Percentiles rank a stretch among this genome's conserved stretches.
phyloP scores from a whole-genome alignment of 331 rosid genomes.

The Malus hybrid region DNA sequence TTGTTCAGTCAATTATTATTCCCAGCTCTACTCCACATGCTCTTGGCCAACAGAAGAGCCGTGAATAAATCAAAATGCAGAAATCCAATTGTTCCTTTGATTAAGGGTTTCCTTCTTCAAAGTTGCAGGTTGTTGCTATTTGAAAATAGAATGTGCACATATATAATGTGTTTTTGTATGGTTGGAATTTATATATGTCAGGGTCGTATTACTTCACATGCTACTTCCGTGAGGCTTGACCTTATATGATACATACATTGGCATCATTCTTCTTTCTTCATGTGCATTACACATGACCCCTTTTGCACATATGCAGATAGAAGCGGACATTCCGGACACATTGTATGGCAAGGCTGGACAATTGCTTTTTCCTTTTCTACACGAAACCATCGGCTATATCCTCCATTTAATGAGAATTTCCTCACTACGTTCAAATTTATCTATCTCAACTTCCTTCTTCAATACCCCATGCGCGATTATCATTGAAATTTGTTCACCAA shows the following conservation, averaged over 20 bases:
- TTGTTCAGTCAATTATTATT: constrained; percentile 46
- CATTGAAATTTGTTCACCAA: fast-evolving
- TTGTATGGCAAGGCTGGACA: too few species aligned
- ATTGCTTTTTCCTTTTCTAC: too few species aligned
- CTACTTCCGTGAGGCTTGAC: constrained; percentile 8
- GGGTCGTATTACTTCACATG: constrained; percentile 42
- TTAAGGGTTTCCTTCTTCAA: neutral
- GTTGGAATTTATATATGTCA: constrained; percentile 8
- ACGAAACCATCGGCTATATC: too few species aligned
- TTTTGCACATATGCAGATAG: neutral
- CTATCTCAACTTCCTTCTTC: neutral
- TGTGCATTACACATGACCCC: constrained; percentile 26
- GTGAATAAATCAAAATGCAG: constrained; percentile 49
- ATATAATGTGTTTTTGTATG: constrained; percentile 4
- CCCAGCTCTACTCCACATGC: constrained; percentile 65
- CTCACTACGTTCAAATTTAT: too few species aligned
- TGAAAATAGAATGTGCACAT: constrained; percentile 19
- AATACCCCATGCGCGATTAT: neutral
- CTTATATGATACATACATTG: neutral
- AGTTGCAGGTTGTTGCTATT: constrained; percentile 21
- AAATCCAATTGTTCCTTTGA: neutral
- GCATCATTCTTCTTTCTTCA: constrained; percentile 23
- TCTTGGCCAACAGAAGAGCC: constrained; percentile 43
- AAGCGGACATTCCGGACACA: too few species aligned
- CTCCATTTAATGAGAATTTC: too few species aligned